These are phyloP conservation scores for Citrus hindsii DNA, from an alignment of 345 rosid species.

Conservation along the genomic window DNA sequence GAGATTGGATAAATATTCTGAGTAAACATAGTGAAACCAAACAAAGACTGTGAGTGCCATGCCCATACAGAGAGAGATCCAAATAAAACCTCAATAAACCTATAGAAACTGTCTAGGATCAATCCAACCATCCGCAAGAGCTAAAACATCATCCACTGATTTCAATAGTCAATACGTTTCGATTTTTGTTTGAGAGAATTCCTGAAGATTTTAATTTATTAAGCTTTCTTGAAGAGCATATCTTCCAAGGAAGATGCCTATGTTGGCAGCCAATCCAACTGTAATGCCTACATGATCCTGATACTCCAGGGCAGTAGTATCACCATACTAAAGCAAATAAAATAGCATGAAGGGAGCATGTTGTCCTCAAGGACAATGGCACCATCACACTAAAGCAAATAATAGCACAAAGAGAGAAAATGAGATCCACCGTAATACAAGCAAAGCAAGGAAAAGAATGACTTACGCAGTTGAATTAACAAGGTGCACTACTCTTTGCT, in stretches of 20 bases:
- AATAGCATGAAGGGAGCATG: background rate
- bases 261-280: background rate
- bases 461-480: conserved; percentile 97
- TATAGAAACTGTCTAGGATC: background rate
- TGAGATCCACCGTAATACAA: background rate
- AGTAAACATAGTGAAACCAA: background rate
- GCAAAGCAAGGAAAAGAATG: background rate
- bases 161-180: background rate
- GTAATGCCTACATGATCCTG: background rate
- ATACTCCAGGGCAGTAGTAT: background rate
- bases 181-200: background rate
- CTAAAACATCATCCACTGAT: background rate
- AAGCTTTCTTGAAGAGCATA: background rate
- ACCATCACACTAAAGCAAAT: background rate
- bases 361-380: background rate
- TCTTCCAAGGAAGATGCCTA: background rate
- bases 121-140: background rate
- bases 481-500: conserved; percentile 97
- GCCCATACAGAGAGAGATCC: background rate
- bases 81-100: background rate
- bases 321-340: background rate
- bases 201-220: background rate
- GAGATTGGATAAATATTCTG: background rate
- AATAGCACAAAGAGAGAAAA: background rate
- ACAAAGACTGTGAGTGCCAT: background rate